Evolutionary conservation across 2,329 filamentous ascomycete species (phyloP), one percentile per base, ranked within the genome.

Genomic region (Volutella citrinella): DNA sequence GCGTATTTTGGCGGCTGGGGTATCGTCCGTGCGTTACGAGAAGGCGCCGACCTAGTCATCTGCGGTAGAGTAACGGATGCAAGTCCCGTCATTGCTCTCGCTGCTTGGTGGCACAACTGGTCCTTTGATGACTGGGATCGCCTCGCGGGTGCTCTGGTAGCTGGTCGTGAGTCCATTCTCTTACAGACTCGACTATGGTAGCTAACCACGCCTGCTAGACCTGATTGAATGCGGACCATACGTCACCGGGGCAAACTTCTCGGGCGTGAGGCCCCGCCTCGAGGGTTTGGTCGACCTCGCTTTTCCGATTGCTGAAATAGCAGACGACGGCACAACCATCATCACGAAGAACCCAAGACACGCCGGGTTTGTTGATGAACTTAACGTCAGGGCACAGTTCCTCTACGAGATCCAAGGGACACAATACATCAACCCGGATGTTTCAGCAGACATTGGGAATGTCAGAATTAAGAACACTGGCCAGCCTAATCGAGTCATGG

Each of bases 331-430:
- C 6, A 28, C 31, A 3, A 17, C 24, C 11, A 35, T 39, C 9
- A 28, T 39, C 8, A 35, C 36, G 11, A 39, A 39, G 24, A 31
- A 39, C 12, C 31, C 36, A 9, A 13, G 20, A 3, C 36, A 39
- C 12, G 19, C 36, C 1, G 36, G 31, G 2, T 32, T 38, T 14
- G 26, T 38, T 8, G 35, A 38, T 7, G 30, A 29, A 11, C 14
- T 33, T 4, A 38, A 38, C 6, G 35, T 38, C 11, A 16, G 35
- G 13, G 35, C 35, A 6, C 35, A 38, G 16, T 38, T 38, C 7
- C 30, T 38, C 3, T 38, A 38, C 18, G 35, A 38, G 30, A 38
- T 38, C 6, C 35, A 38, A 13, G 35, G 35, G 3, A 32, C 30
- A 3, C n/a, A 38, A 10, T 38, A 38, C 7, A 29, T 38, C 14